phyloP scores from a whole-genome alignment of 495 filamentous ascomycete genomes.

The Beverwykella pulmonaria region DNA sequence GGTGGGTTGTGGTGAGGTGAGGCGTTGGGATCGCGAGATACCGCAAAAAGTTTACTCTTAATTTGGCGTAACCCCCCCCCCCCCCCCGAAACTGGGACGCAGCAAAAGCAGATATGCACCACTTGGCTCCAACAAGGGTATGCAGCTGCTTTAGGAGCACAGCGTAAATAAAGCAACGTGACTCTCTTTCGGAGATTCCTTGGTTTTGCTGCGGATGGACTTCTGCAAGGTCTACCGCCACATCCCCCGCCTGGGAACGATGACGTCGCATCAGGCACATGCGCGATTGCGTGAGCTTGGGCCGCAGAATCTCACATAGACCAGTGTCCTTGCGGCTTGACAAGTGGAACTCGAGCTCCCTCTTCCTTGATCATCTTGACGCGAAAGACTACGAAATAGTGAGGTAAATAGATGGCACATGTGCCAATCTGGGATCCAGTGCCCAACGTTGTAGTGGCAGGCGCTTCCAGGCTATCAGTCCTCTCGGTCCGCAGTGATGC shows the following conservation, averaged over 20 bases:
- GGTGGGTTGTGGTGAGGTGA: neutral
- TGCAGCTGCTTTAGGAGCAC: neutral
- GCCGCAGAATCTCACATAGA: neutral
- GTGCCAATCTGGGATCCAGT: neutral
- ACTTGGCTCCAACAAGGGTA: neutral
- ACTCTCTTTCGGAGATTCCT: neutral
- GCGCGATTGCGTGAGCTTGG: neutral
- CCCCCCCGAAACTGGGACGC: neutral
- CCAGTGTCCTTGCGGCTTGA: too few species aligned
- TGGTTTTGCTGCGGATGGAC: neutral
- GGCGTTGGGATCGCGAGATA: neutral
- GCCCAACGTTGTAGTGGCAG: neutral
- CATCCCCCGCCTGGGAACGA: neutral
- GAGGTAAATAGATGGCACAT: neutral
- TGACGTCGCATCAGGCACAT: conserved; percentile 2
- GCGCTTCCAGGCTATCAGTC: neutral
- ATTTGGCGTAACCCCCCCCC: too few species aligned
- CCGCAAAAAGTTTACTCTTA: neutral
- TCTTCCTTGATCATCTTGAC: too few species aligned
- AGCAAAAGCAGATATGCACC: neutral
- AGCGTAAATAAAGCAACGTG: neutral
- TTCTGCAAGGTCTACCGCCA: neutral
- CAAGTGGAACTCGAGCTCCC: too few species aligned
- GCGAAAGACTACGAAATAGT: neutral
- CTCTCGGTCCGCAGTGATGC: neutral